Evolutionary conservation across 345 rosid genomes (phyloP).

Genomic region (Pistacia vera): DNA sequence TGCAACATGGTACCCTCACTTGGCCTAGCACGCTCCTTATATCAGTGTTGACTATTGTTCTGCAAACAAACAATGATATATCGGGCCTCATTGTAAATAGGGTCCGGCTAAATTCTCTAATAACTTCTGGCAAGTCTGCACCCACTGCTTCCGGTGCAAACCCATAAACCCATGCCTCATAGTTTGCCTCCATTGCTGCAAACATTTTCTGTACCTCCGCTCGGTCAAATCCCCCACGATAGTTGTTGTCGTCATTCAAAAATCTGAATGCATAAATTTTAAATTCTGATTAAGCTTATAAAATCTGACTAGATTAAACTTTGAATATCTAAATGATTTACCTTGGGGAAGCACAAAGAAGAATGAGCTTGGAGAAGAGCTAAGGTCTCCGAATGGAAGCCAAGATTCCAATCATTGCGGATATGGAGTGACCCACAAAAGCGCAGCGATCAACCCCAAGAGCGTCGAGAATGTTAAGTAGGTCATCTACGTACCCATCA

Average conservation of each 20-base stretch:
- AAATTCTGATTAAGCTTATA: not conserved
- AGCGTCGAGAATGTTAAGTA: constrained; percentile 71
- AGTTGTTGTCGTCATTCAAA: constrained; percentile 56
- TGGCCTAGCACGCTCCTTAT: constrained; percentile 66
- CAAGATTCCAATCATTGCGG: constrained; percentile 83
- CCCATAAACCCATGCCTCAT: constrained; percentile 81
- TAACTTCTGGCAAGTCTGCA: constrained; percentile 79
- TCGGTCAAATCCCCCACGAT: constrained; percentile 75
- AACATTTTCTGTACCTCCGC: constrained; percentile 68
- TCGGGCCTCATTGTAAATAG: constrained; percentile 91
- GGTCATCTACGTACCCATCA: constrained; percentile 76
- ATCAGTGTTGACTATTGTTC: constrained; percentile 70
- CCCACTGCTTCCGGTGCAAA: constrained; percentile 76
- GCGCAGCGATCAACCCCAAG: constrained; percentile 59
- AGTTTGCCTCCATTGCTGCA: constrained; percentile 76
- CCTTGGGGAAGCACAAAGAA: constrained; percentile 87
- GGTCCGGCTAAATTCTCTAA: constrained; percentile 85
- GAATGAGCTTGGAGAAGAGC: constrained; percentile 77
- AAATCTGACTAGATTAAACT: not conserved
- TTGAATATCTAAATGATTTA: not conserved
- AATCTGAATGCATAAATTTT: constrained; percentile 29
- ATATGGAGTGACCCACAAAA: constrained; percentile 85
- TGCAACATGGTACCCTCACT: constrained; percentile 62
- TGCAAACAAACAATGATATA: constrained; percentile 60
- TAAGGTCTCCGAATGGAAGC: constrained; percentile 83